Conservation (phyloP, 2,329 filamentous ascomycete species). For the Trichoderma polysporum region DNA sequence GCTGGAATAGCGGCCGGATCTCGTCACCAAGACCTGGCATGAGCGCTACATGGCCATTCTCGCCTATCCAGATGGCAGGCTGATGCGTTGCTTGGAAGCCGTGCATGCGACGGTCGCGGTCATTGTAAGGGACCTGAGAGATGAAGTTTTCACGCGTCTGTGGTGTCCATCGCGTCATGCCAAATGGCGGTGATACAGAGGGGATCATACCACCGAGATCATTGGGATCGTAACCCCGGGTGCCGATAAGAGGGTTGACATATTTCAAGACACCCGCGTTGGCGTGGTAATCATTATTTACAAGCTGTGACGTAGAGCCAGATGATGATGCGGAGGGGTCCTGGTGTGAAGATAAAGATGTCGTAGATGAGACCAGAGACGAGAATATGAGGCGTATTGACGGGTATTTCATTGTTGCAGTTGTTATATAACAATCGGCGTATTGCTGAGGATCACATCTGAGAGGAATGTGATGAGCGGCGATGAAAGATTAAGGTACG, state of each 20-base stretch:
- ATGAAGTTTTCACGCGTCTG: constrained; percentile 51
- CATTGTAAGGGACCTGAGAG: constrained; percentile 48
- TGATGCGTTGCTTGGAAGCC: constrained; percentile 52
- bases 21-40: constrained; percentile 39
- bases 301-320: background rate
- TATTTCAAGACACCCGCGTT: constrained; percentile 33
- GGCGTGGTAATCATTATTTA: constrained; percentile 29
- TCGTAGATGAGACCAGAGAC: background rate
- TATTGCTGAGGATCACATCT: background rate
- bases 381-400: background rate
- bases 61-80: constrained; percentile 54
- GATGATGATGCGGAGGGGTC: background rate
- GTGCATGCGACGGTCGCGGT: constrained; percentile 44
- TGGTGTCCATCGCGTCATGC: constrained; percentile 53
- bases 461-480: background rate
- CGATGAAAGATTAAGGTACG: background rate
- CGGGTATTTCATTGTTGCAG: background rate
- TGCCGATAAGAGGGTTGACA: constrained; percentile 38
- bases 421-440: background rate
- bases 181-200: constrained; percentile 42
- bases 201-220: constrained; percentile 40
- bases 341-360: background rate
- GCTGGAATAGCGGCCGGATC: constrained; percentile 37
- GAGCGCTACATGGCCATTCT: constrained; percentile 46
- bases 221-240: constrained; percentile 33